Evolutionary conservation across 306 rosid species (phyloP), one percentile per base, ranked within the genome.

Genomic region (Oxytropis ochrocephala): DNA sequence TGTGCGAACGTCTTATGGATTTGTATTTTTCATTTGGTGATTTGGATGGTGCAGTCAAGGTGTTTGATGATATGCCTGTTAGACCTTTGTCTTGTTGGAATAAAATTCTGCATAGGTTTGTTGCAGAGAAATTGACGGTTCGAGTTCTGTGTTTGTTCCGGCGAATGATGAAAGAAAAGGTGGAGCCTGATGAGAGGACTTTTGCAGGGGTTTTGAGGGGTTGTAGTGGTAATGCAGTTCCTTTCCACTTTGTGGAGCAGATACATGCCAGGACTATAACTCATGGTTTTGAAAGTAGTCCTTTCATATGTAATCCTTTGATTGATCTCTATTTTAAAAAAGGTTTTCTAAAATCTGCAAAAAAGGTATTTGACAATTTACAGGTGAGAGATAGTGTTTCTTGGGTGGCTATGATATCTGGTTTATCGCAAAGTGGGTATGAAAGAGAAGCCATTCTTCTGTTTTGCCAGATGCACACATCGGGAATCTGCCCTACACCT

Each of bases 391-490:
- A 85, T 75, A 92, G 84, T 74, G 90, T 85, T 67, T 89, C 96
- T 70, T 89, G 96, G 96, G 86, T 92, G 68, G 97, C 97, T 51
- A 83, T 92, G 79, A 82, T 89, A 65, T 87, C 97, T 0, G 96
- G 97, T 73, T 86, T 92, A 57, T 89, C 96, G 46, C 89, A 77
- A 78, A 87, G 80, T 67, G 85, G 89, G 47, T 78, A 36, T 35
- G 92, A 87, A 81, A 69, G 81, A 72, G 91, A 92, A 81, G 96
- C 89, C 4, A 64, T 92, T 83, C 68, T 69, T 81, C 68, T 85
- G 49, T 92, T 89, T 84, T 70, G 60, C 63, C 80, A 87, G 80
- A 92, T 87, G 95, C 92, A 86, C 71, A 55, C 66, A 17, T 78
- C 73, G 11, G 89, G 89, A 70, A 72, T 81, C 69, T 72, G 60